Evolutionary conservation across 371 early-diverging fungal species (phyloP).

Genomic region (Apophysomyces sp.): DNA sequence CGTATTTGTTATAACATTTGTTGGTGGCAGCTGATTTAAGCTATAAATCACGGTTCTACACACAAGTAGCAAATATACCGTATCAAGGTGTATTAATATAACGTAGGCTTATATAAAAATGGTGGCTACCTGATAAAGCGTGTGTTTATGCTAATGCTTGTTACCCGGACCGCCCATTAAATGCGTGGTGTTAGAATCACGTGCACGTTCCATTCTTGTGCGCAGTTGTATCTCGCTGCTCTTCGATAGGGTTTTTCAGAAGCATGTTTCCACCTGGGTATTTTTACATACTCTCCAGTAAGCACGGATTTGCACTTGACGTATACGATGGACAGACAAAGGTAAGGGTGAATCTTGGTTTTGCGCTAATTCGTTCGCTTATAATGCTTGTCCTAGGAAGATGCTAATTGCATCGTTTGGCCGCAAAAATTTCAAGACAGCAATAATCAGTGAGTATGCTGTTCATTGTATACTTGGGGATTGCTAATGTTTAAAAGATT

Average conservation of each 20-base stretch:
- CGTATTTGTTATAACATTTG: no score
- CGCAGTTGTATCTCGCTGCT: not conserved
- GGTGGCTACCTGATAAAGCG: no score
- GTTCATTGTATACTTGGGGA: not conserved
- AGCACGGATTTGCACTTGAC: slow-evolving; percentile 48
- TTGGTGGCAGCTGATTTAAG: no score
- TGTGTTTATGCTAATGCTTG: no score
- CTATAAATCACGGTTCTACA: no score
- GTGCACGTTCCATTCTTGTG: no score
- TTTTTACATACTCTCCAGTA: slow-evolving; percentile 49
- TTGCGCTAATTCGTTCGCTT: not conserved
- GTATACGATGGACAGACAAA: slow-evolving; percentile 48
- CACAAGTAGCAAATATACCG: no score
- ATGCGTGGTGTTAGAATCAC: no score
- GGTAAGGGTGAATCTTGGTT: slow-evolving; percentile 11
- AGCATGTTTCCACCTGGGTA: slow-evolving; percentile 39
- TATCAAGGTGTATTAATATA: no score
- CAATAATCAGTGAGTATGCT: slow-evolving; percentile 43
- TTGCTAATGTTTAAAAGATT: slow-evolving; percentile 16
- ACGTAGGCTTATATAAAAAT: no score
- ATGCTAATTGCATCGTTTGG: slow-evolving; percentile 51
- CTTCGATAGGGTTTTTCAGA: not conserved
- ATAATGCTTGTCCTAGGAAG: slow-evolving; percentile 21
- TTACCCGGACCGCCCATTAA: no score
- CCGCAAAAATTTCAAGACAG: slow-evolving; percentile 52